Conservation (phyloP, 257 asterid genomes). For the Buddleja alternifolia region DNA sequence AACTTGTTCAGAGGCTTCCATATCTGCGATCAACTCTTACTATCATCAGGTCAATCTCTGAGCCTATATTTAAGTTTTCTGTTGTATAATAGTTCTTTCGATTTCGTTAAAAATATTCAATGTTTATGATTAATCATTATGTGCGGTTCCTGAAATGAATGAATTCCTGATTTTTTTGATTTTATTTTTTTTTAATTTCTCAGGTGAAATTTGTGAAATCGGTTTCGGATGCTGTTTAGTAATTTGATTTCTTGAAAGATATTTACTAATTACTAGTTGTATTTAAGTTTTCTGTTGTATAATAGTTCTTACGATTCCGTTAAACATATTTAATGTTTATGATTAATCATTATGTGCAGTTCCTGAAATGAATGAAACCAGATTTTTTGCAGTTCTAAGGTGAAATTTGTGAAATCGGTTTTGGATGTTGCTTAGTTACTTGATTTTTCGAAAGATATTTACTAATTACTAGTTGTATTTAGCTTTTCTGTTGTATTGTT, state of each 20-base stretch:
- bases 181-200: background rate
- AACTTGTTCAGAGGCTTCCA: constrained; percentile 73
- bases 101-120: background rate
- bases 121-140: background rate
- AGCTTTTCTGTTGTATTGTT: background rate
- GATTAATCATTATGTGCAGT: too few relatives aligned
- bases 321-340: too few relatives aligned
- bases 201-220: constrained; percentile 1
- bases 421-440: constrained; percentile 6
- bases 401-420: background rate
- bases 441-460: constrained; percentile 19
- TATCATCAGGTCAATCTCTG: constrained; percentile 64
- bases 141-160: constrained; percentile 5
- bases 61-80: background rate
- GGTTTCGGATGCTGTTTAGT: background rate
- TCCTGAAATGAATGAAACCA: too few relatives aligned
- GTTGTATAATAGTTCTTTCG: background rate
- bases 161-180: too few relatives aligned
- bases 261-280: background rate
- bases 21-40: constrained; percentile 78
- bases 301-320: too few relatives aligned
- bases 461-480: background rate
- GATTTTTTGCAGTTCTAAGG: background rate
- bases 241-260: constrained; percentile 24
- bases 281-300: background rate